Conservation (phyloP, 345 rosid species). For the Linum lewisii region DNA sequence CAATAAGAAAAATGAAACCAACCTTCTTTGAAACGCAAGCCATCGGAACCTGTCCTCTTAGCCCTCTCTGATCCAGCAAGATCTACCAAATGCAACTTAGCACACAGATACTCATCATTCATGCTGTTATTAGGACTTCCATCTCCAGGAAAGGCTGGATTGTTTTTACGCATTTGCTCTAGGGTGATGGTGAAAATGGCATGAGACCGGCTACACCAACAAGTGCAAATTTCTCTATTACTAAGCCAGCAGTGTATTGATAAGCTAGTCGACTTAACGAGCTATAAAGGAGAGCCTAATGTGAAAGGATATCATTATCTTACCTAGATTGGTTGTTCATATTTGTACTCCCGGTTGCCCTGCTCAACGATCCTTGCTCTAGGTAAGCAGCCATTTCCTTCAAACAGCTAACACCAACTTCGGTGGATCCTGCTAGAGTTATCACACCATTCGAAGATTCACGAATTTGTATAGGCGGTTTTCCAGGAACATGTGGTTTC, state of each 20-base stretch:
- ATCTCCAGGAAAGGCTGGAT: conserved; percentile 47
- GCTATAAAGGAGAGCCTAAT: too few relatives aligned
- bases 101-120: conserved; percentile 91
- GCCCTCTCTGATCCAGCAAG: conserved; percentile 99
- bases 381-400: conserved; percentile 94
- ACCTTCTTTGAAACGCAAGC: conserved; percentile 98
- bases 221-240: conserved; percentile 12
- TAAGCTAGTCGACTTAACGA: too few relatives aligned
- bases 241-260: too few relatives aligned
- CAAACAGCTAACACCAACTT: conserved; percentile 60
- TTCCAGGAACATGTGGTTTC: conserved; percentile 63
- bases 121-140: conserved; percentile 40
- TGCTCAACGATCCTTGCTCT: conserved; percentile 85
- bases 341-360: conserved; percentile 98
- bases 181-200: conserved; percentile 95
- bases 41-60: conserved; percentile 96
- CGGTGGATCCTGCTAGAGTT: conserved; percentile 95
- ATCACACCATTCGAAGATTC: conserved; percentile 95
- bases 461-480: conserved; percentile 92
- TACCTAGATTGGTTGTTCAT: conserved; percentile 98
- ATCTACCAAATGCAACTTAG: conserved; percentile 95
- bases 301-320: conserved; percentile 12
- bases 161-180: conserved; percentile 85
- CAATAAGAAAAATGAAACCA: conserved; percentile 14
- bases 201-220: conserved; percentile 78